These are phyloP conservation scores for Cladophialophora chaetospira DNA, from an alignment of 2,329 filamentous ascomycete genomes.

Conservation along the genomic window DNA sequence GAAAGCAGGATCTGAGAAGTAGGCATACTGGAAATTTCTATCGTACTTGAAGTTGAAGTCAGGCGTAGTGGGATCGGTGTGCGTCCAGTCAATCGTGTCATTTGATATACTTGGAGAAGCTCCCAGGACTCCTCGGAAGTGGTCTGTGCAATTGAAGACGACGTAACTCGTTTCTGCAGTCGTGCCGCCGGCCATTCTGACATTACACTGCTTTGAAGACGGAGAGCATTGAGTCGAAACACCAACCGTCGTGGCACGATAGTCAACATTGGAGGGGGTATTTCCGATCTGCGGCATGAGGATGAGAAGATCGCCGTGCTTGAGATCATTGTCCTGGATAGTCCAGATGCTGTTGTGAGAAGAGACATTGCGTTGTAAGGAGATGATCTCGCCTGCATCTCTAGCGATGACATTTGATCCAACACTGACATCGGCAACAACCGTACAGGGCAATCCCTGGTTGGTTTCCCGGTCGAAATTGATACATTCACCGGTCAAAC, in stretches of 20 bases:
- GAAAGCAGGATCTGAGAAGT: constrained; percentile 9
- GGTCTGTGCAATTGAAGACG: constrained; percentile 15
- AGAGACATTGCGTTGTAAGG: constrained; percentile 4
- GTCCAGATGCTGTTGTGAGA: constrained; percentile 2
- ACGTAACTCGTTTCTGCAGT: neutral
- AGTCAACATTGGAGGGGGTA: neutral
- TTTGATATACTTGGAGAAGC: neutral
- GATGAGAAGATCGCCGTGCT: constrained; percentile 4
- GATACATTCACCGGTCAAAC: neutral
- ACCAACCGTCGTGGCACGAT: constrained; percentile 5
- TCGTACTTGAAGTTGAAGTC: constrained; percentile 13
- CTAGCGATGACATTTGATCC: neutral
- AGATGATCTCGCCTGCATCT: constrained; percentile 13
- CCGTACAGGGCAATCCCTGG: constrained; percentile 15
- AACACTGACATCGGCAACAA: constrained; percentile 9
- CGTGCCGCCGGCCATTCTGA: neutral
- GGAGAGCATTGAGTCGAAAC: constrained; percentile 11
- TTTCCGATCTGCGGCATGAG: constrained; percentile 4
- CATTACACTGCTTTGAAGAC: neutral
- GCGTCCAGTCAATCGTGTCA: constrained; percentile 4
- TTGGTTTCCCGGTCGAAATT: constrained; percentile 1
- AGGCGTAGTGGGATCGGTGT: constrained; percentile 7
- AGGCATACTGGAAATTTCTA: constrained; percentile 15
- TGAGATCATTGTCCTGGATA: neutral
- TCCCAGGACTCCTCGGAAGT: constrained; percentile 14